Base-by-base conservation (phyloP, 192 early-diverging fungal genomes). In the Umbelopsis sp. region DNA sequence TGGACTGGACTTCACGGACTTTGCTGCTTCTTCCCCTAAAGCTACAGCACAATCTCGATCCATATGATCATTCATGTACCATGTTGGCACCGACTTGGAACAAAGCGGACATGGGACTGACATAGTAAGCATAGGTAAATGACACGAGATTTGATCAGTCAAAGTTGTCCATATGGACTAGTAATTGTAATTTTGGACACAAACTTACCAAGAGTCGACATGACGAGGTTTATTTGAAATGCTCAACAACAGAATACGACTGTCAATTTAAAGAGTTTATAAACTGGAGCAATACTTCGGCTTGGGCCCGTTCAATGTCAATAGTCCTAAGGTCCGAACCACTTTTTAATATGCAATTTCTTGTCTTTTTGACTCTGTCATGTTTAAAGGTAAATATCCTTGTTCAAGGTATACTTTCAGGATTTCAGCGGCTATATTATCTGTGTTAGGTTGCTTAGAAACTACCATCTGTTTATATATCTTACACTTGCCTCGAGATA, bases 101-200 rank as follows among this genome's bases (percentile, higher is more conserved):
- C 85, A 87, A 47, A 87, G 79, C 33, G 85, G 85, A 66, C 85
- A 87, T 53, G 78, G 67, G 5, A 87, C 85, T 84, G 68, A 3
- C 18, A 33, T 15, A n/a, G 55, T 27, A 41, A 41, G 5, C 37
- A 41, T 41, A 41, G 1, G 10, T 41, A 10, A 41, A 41, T 6
- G 5, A 41, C 37, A 41, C 37, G 37, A 41, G 6, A 41, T 41
- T 41, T 9, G 37, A 41, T 41, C 37, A 41, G 10, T 41, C 37
- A 41, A 41, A 10, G 10, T 6, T 41, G 37, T 9, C 37, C 5
- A 41, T 10, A 41, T 41, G 37, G 37, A 41, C 5, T 10, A 6
- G 37, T 41, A 10, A 41, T 10, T 41, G 37, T 1, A 41, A 9
- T 41, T 8, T 6, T 6, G 21, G 13, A 35, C 55, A 35, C 13